Conservation (phyloP, 2,329 filamentous ascomycete genomes). For the Colletotrichum sp. region DNA sequence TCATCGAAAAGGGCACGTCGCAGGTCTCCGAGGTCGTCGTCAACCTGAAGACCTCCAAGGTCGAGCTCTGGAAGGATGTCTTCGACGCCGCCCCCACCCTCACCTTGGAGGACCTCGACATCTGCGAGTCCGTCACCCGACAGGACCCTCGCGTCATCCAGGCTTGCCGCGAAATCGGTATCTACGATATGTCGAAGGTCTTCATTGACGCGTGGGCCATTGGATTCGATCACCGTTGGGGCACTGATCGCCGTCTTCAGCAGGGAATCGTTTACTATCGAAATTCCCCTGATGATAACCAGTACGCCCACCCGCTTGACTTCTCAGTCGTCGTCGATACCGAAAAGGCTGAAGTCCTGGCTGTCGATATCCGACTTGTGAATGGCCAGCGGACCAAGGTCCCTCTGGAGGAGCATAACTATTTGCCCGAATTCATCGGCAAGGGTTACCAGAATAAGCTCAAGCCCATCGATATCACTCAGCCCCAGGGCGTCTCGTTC, state of each 20-base stretch:
- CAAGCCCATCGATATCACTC: slow-evolving; percentile 75
- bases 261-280: slow-evolving; percentile 86
- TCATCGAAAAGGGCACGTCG: slow-evolving; percentile 43
- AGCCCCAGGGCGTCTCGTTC: slow-evolving; percentile 73
- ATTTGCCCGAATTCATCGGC: slow-evolving; percentile 49
- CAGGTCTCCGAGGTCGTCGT: slow-evolving; percentile 52
- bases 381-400: slow-evolving; percentile 35
- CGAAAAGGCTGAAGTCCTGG: slow-evolving; percentile 47
- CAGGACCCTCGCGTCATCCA: slow-evolving; percentile 77
- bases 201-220: slow-evolving; percentile 88
- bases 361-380: slow-evolving; percentile 41
- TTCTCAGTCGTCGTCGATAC: slow-evolving; percentile 51
- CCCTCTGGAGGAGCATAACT: slow-evolving; percentile 45
- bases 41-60: slow-evolving; percentile 43
- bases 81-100: slow-evolving; percentile 55
- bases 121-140: slow-evolving; percentile 72
- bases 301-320: slow-evolving; percentile 41
- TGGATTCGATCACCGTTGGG: slow-evolving; percentile 81
- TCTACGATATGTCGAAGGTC: slow-evolving; percentile 83
- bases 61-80: slow-evolving; percentile 52
- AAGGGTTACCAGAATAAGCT: slow-evolving; percentile 57
- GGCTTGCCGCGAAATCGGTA: slow-evolving; percentile 76
- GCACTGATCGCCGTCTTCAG: slow-evolving; percentile 73
- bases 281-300: slow-evolving; percentile 67
- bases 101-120: slow-evolving; percentile 81